phyloP scores from a whole-genome alignment of 192 early-diverging fungal species.

The Backusella australiensis region DNA sequence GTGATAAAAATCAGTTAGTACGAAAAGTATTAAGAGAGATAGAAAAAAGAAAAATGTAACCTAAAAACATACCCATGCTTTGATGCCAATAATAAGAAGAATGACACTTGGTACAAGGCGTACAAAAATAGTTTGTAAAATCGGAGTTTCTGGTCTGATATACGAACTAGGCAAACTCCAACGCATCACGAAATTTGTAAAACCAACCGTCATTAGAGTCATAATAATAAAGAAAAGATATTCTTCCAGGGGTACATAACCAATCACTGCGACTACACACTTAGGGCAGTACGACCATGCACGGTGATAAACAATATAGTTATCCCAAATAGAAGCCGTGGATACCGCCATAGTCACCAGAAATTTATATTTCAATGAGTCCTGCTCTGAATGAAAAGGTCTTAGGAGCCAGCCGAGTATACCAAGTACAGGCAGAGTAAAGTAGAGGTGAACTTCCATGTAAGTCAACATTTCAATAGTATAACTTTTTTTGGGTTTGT shows the following conservation, averaged over 20 bases:
- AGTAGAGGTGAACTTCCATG: conserved; percentile 48
- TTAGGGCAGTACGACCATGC: conserved; percentile 52
- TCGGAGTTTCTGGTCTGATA: conserved; percentile 13
- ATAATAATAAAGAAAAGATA: conserved; percentile 59
- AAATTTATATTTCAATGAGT: conserved; percentile 33
- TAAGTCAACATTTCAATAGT: conserved; percentile 43
- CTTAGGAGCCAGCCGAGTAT: conserved; percentile 22
- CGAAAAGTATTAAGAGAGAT: not conserved
- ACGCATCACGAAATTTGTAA: conserved; percentile 36
- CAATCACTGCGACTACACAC: conserved; percentile 50
- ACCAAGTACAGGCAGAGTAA: conserved; percentile 44
- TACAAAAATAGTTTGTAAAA: not conserved
- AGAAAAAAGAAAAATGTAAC: not conserved
- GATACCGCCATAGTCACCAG: conserved; percentile 37
- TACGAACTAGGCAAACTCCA: conserved; percentile 31
- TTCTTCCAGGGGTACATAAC: conserved; percentile 59
- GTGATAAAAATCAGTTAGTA: not conserved
- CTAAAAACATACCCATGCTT: conserved; percentile 24
- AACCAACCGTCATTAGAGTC: conserved; percentile 42
- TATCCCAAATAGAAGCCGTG: conserved; percentile 57
- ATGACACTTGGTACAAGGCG: conserved; percentile 27
- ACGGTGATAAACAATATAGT: conserved; percentile 50
- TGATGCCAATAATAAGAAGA: conserved; percentile 14
- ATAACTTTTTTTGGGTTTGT: not conserved
- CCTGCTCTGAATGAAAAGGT: conserved; percentile 34